Base-by-base conservation (phyloP, 2,329 filamentous ascomycete genomes). In the Teratosphaeria nubilosa region DNA sequence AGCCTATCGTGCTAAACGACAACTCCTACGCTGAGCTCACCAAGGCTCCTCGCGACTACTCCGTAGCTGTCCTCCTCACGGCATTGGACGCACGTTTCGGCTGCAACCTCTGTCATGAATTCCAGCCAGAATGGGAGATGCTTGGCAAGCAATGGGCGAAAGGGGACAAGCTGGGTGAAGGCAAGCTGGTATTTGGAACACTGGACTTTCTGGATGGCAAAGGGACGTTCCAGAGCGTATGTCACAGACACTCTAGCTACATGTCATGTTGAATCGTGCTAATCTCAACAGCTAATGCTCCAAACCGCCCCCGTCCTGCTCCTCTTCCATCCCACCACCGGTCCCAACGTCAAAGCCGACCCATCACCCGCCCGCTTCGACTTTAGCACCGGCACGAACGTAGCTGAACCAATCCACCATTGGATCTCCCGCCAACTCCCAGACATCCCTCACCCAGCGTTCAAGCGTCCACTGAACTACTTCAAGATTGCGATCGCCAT, bases 111-210 rank as follows among this genome's bases (percentile, higher is more conserved):
- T 99, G 94, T 74, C 82, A 85, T 56, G 90, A 95, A 56, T 96
- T 99, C 73, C 88, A 96, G 73, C 87, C 91, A 1, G 94, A 99
- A 75, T 99, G 91, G 88, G 88, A 95, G 57, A 74, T 97, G 56
- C 76, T 99, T 57, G 84, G 83, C 56, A 88, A 85, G 74, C 94
- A 88, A 75, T 99, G 94, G 94, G 80, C 80, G 62, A 90, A 88
- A 73, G 91, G 89, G 7, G 88, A 95, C 74, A 90, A 87, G 77
- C 78, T 83, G 59, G 86, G 80, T 56, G 81, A 89, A 64, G 87
- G 85, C 30, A 82, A 86, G 61, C 68, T 95, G 63, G 73, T 97
- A 51, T 95, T 92, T 75, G 86, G 83, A 25, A 92, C 88, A 6
- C 76, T 99, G 67, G 94, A 99, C 74, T 99, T 99, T 71, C 74